These are phyloP conservation scores for Colletotrichum salicis DNA, from an alignment of 2,329 filamentous ascomycete genomes.

Conservation along the genomic window DNA sequence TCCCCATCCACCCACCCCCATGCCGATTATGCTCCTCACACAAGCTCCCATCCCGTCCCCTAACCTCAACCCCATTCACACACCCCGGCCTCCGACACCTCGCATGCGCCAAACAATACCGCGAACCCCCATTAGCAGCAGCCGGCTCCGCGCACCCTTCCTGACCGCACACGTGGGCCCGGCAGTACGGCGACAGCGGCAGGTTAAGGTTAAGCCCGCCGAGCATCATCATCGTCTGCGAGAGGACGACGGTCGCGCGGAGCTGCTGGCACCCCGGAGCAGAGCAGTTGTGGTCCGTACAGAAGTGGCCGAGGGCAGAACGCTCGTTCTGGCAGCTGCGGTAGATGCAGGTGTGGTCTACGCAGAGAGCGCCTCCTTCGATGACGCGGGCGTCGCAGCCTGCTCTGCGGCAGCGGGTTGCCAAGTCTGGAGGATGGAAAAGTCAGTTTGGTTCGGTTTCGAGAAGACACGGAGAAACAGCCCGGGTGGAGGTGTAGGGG, in stretches of 20 bases:
- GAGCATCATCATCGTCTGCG: not conserved
- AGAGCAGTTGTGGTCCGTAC: constrained; percentile 41
- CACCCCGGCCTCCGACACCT: constrained; percentile 27
- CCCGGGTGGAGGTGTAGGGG: too few relatives aligned
- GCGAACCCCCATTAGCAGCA: not conserved
- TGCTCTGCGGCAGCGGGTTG: constrained; percentile 11
- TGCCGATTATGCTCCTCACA: constrained; percentile 26
- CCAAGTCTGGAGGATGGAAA: constrained; percentile 1
- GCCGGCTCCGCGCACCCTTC: constrained; percentile 15
- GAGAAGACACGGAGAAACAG: not conserved
- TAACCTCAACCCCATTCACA: constrained; percentile 8
- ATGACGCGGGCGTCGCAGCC: constrained; percentile 28
- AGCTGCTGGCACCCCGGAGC: constrained; percentile 35
- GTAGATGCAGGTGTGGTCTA: constrained; percentile 40
- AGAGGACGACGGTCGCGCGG: not conserved
- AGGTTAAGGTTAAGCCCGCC: not conserved
- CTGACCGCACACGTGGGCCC: constrained; percentile 26
- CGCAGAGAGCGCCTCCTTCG: constrained; percentile 33
- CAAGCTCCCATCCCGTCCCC: constrained; percentile 12
- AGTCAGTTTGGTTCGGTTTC: not conserved
- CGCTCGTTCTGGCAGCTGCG: constrained; percentile 37
- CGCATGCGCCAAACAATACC: constrained; percentile 24
- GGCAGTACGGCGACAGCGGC: constrained; percentile 27
- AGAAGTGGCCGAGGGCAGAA: constrained; percentile 32
- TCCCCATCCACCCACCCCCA: not conserved